Percentiles rank a stretch among this genome's conserved stretches.
Conservation (phyloP, 805 yeast genomes). For the Saccharomycopsis javanensis region DNA sequence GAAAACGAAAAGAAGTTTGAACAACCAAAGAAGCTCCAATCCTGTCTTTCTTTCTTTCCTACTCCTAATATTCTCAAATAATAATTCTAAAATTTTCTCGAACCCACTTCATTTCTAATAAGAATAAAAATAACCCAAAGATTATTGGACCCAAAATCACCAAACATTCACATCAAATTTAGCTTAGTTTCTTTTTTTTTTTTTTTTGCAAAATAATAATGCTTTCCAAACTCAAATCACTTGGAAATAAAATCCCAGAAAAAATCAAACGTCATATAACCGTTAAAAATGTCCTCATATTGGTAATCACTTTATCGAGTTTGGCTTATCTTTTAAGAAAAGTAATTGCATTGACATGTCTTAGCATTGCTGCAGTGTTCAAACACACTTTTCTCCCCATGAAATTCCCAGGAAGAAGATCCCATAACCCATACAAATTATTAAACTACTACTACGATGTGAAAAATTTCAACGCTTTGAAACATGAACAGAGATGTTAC, state of each 20-base stretch:
- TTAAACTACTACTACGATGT: conserved; percentile 13
- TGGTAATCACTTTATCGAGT: background rate
- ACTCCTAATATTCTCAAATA: too few species aligned
- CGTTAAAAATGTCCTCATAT: background rate
- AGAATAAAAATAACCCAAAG: too few species aligned
- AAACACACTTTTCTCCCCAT: conserved; percentile 12
- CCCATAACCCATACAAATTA: conserved; percentile 14
- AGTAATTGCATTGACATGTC: background rate
- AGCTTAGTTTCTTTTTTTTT: background rate
- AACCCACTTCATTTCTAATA: too few species aligned
- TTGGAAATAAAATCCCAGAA: background rate
- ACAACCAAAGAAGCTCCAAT: too few species aligned
- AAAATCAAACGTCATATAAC: background rate
- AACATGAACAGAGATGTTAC: conserved; percentile 14
- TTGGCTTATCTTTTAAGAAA: background rate
- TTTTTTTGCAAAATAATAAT: background rate
- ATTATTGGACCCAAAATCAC: too few species aligned
- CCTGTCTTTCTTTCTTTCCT: too few species aligned
- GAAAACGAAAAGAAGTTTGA: too few species aligned
- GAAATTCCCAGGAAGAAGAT: conserved; percentile 10
- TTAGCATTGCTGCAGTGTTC: conserved; percentile 10
- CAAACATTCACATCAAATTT: too few species aligned
- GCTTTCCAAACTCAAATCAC: background rate
- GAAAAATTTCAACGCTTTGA: conserved; percentile 7
- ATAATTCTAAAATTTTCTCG: too few species aligned